Base-by-base conservation (phyloP, 305 asterid species). In the Rubia tinctorum region DNA sequence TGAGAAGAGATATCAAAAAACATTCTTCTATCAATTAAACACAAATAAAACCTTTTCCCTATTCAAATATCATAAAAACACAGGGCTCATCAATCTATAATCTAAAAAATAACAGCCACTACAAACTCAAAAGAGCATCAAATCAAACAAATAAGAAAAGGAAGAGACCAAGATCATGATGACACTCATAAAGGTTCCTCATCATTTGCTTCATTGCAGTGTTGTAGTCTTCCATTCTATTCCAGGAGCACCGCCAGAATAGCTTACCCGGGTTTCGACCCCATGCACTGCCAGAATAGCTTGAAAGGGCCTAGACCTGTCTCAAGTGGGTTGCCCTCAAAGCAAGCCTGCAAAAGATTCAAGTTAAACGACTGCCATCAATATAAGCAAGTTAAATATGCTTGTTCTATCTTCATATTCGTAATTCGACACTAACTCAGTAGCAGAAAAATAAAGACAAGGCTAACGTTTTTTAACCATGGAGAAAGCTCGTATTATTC, bases 271-370 rank as follows among this genome's bases (percentile, higher is more conserved):
- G 94, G 98, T 74, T 90, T 91, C 18, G 99, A 90, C 34, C 92
- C 90, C 98, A 95, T 92, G 86, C 99, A 95, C 82, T 68, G 86
- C 85, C 86, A 88, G 74, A 92, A 95, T 47, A 92, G 88, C 90
- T 89, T 95, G 89, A 88, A 92, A 68, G 99, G 99, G 59, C 97
- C 98, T 15, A 96, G 99, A 81, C 92, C 80, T 53, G 98, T 95
- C 84, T 87, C 92, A 79, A 95, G 92, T 63, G 99, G 98, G 75
- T 95, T 95, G 70, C 99, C 99, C 84, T 95, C 99, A 73, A 92
- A 95, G 75, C 95, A 88, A n/a, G 96, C 96, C 99, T 94, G 72
- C 79, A 76, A 18, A 42, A 62, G 7, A 67, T 51, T 30, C 12
- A 25, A 34, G 49, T 45, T 0, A 15, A 23, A 45, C 44, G 22